Percentiles rank a stretch among this genome's conserved stretches.
phyloP scores from a whole-genome alignment of 345 rosid genomes.

The Lepidium sativum region DNA sequence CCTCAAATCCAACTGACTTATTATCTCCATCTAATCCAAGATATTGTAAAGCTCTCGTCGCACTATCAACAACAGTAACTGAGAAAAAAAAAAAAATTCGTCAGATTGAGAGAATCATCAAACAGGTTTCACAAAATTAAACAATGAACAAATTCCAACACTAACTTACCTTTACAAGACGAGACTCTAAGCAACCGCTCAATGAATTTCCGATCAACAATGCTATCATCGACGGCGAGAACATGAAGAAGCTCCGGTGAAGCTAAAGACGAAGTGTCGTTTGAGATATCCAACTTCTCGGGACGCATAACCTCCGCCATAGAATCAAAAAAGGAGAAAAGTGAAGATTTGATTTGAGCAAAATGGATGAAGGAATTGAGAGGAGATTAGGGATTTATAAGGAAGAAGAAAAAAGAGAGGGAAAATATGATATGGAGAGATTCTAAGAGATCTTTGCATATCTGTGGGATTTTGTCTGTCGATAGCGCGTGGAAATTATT shows the following conservation, averaged over 20 bases:
- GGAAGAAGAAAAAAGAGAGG: slow-evolving; percentile 10
- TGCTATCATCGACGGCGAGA: slow-evolving; percentile 90
- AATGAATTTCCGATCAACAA: slow-evolving; percentile 69
- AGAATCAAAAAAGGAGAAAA: not conserved
- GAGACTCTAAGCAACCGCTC: slow-evolving; percentile 68
- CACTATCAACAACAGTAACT: no score
- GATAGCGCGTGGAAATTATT: slow-evolving; percentile 20
- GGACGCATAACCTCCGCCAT: slow-evolving; percentile 32
- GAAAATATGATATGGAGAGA: slow-evolving; percentile 20
- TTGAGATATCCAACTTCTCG: slow-evolving; percentile 8
- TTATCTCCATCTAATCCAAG: no score
- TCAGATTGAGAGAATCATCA: not conserved
- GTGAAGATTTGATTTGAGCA: no score
- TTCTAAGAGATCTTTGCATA: slow-evolving; percentile 26
- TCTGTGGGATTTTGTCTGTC: slow-evolving; percentile 30
- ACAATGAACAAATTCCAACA: not conserved
- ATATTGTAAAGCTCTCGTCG: no score
- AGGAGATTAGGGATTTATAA: no score
- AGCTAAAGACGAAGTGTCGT: slow-evolving; percentile 14
- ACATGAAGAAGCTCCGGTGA: slow-evolving; percentile 70
- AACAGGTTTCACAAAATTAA: not conserved
- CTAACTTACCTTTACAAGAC: slow-evolving; percentile 59
- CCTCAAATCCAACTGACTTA: no score
- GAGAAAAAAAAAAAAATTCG: not conserved
- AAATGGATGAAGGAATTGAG: no score